Percentiles rank a stretch among this genome's conserved stretches.
Evolutionary conservation across 1,284 basidiomycete genomes (phyloP).

Genomic region (Chalciporus sp.): DNA sequence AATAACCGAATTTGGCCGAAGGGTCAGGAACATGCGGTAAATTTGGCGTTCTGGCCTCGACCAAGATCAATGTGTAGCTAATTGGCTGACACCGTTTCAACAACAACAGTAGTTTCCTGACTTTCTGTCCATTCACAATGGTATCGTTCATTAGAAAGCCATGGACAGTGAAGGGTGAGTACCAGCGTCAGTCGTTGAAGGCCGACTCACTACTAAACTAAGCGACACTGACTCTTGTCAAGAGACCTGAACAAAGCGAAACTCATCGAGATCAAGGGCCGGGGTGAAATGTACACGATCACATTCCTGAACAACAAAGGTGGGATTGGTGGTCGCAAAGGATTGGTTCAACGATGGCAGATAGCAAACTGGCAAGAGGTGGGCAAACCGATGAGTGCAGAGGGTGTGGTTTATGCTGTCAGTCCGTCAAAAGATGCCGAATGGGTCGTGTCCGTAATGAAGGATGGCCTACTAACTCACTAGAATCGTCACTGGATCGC

Average conservation of each 20-base stretch:
- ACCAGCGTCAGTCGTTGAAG: neutral
- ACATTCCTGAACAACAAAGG: conserved; percentile 4
- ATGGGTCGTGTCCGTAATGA: conserved; percentile 3
- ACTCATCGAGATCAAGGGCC: neutral
- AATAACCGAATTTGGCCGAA: too few species aligned
- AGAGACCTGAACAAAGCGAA: neutral
- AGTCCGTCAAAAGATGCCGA: neutral
- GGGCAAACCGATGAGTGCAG: neutral
- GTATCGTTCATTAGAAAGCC: neutral
- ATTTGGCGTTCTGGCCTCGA: too few species aligned
- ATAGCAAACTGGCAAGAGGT: conserved; percentile 1
- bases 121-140: neutral
- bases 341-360: conserved; percentile 8
- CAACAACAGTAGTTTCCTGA: too few species aligned
- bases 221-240: neutral
- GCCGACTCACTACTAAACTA: neutral
- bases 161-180: conserved; percentile 7
- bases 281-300: neutral
- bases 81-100: too few species aligned
- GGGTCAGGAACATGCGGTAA: too few species aligned
- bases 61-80: too few species aligned
- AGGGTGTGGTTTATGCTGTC: neutral
- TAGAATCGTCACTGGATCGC: neutral
- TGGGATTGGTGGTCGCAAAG: neutral
- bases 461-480: neutral